Conservation (phyloP, 257 asterid genomes). For the Penstemon eatonii region DNA sequence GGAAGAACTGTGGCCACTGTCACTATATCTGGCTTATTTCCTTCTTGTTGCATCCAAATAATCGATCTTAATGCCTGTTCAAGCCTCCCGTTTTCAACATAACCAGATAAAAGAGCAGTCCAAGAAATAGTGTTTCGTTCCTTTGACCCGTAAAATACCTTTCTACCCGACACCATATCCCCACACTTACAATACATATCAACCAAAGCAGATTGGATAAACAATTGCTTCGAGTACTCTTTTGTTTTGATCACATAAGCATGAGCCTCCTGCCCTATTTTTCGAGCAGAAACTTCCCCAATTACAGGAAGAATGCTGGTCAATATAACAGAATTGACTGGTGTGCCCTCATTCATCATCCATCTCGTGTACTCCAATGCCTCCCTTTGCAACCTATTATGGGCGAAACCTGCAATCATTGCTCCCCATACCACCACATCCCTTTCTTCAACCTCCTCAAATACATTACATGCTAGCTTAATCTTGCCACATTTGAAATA, state of each 20-base stretch:
- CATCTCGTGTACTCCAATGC: constrained; percentile 68
- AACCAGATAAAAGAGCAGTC: constrained; percentile 91
- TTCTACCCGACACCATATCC: constrained; percentile 75
- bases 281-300: constrained; percentile 61
- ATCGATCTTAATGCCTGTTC: constrained; percentile 81
- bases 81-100: constrained; percentile 64
- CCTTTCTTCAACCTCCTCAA: constrained; percentile 68
- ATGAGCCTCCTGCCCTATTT: constrained; percentile 75
- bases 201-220: constrained; percentile 72
- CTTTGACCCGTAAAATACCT: constrained; percentile 67
- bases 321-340: constrained; percentile 70
- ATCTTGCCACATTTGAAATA: constrained; percentile 89
- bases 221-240: constrained; percentile 63
- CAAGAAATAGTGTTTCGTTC: constrained; percentile 77
- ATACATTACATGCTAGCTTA: constrained; percentile 57
- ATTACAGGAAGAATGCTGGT: constrained; percentile 69
- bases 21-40: constrained; percentile 77
- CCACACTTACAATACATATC: constrained; percentile 95
- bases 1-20: constrained; percentile 88
- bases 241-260: constrained; percentile 77
- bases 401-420: constrained; percentile 89
- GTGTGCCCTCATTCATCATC: constrained; percentile 59
- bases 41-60: constrained; percentile 97
- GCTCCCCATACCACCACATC: constrained; percentile 92
- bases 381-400: constrained; percentile 69